These are phyloP conservation scores for Vitis rupestris DNA, from an alignment of 164 flowering plant genomes.

Conservation along the genomic window DNA sequence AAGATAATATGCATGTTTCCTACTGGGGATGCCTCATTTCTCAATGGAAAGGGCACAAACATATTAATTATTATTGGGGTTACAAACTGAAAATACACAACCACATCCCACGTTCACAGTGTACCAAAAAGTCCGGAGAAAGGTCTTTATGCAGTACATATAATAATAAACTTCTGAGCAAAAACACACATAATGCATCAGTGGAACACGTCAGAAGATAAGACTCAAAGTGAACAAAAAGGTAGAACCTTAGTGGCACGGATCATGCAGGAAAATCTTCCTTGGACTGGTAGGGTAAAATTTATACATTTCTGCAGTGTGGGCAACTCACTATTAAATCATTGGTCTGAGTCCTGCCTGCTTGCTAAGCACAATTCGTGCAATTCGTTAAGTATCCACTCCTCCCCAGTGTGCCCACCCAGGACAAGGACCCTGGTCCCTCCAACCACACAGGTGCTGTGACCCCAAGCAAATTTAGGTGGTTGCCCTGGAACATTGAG, in stretches of 20 bases:
- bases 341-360: slow-evolving; percentile 49
- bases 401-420: slow-evolving; percentile 86
- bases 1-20: too few species aligned
- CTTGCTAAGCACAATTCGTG: slow-evolving; percentile 82
- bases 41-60: too few species aligned
- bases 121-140: not conserved
- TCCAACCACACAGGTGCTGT: slow-evolving; percentile 88
- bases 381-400: slow-evolving; percentile 82
- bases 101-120: not conserved
- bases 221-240: not conserved
- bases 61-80: too few species aligned
- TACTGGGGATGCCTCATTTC: too few species aligned
- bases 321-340: slow-evolving; percentile 6
- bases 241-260: slow-evolving; percentile 2
- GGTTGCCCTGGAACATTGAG: slow-evolving; percentile 86
- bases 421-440: slow-evolving; percentile 79
- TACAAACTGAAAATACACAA: not conserved
- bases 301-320: too few species aligned
- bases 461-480: slow-evolving; percentile 91
- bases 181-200: not conserved
- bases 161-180: not conserved
- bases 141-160: not conserved
- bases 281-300: not conserved
- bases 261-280: slow-evolving; percentile 5
- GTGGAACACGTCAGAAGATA: not conserved